Evolutionary conservation across 2,329 filamentous ascomycete genomes (phyloP), one percentile per base, ranked within the genome.

Genomic region (Diaporthe helianthi): DNA sequence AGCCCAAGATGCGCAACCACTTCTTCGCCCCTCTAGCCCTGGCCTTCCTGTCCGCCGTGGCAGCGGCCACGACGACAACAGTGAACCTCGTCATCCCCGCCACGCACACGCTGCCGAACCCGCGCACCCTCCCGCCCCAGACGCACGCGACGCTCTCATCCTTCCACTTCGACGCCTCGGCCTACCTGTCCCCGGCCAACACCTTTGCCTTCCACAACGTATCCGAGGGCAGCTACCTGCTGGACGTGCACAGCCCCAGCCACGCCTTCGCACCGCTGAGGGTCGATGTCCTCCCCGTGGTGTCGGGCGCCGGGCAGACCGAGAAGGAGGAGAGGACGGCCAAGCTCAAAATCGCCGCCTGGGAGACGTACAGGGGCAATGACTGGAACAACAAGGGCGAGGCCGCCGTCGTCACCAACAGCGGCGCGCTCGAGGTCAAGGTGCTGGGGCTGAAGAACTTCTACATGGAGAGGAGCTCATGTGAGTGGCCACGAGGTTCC

Each of bases 341-440:
- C 13, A 78, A 71, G 64, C 79, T 83, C 47, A 79, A 85, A 55
- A 83, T 93, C 3, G 81, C 85, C 51, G 90, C 90, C 33, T 96
- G 92, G 91, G 92, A 95, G 83, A 97, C 93, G 31, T 97, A 90
- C 78, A 85, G 93, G 58, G 94, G 93, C 0, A 95, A 97, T 75
- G 92, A 96, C 74, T 98, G 95, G 94, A 89, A 85, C 22, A 97
- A 97, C 78, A 92, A 89, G 76, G 95, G 94, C 19, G 91, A 92
- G 81, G 84, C 78, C 54, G 82, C 86, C 38, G 73, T 72, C 4
- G 78, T 85, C 63, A 82, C 79, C 26, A 75, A 71, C 8, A 76
- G 76, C n/a, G 74, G 74, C 54, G 82, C 83, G 31, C 84, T 95
- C 24, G 87, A 92, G 71, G 85, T 92, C 4, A 86, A 86, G 76